Base-by-base conservation (phyloP, 2,329 filamentous ascomycete genomes). In the Hypomyces rosellus region DNA sequence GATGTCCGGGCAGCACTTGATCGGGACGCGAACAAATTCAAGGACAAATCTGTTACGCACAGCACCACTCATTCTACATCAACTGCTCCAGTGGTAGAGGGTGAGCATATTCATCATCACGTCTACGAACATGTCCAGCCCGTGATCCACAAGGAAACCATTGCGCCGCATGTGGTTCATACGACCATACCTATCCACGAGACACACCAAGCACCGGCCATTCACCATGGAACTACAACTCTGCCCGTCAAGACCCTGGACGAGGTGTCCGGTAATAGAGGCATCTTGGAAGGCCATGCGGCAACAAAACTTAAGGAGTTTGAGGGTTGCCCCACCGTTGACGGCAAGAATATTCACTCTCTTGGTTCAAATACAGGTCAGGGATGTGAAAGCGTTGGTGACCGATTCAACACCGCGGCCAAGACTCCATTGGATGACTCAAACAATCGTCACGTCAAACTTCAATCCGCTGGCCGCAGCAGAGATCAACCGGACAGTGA, bases 111-210 rank as follows among this genome's bases (percentile, higher is more conserved):
- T 0, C 63, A 67, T 49, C 67, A 73, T 49, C 71, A 80, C 48
- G 75, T 86, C 3, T 81, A 86, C 55, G 83, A 88, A 65, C 82
- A 79, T 30, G 78, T 89, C 44, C 84, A 89, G 63, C 85, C 85
- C 0, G 76, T 89, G 1, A 72, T 89, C 34, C 74, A 89, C 46
- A 87, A 86, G 63, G 82, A 88, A 57, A 81, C 77, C 1, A 71
- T 88, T 25, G 78, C 86, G 55, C 84, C 83, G 2, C 74, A 80
- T 14, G 77, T 89, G 3, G 74, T 88, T 1, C 86, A 89, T 71
- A 88, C 82, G 20, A 88, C 83, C 1, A 74, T 86, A 0, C 86
- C 85, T 0, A 76, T 89, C 39, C 85, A 89, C 56, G 86, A 89
- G 68, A 77, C 79, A 2, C 85, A 89, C 62, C 82, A 88, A 59